Evolutionary conservation across 2,329 filamentous ascomycete species (phyloP).

Genomic region (Epichloe sylvatica): DNA sequence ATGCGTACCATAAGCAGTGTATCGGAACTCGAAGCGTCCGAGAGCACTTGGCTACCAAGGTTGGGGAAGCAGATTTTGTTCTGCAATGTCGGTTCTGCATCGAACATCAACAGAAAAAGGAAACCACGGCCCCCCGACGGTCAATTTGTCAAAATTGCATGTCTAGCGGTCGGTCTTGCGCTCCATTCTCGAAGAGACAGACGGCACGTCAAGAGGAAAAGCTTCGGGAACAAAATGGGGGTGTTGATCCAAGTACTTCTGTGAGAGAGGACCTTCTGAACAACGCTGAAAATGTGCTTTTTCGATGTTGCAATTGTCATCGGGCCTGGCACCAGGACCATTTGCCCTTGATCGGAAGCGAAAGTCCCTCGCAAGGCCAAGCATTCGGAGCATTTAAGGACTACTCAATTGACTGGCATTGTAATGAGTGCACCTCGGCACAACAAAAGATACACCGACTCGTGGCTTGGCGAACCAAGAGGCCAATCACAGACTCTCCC

Average conservation of each 20-base stretch:
- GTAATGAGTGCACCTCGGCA: slow-evolving; percentile 57
- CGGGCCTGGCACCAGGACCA: slow-evolving; percentile 77
- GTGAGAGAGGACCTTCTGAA: slow-evolving; percentile 55
- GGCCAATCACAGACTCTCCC: slow-evolving; percentile 31
- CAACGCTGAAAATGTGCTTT: slow-evolving; percentile 62
- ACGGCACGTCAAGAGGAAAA: slow-evolving; percentile 73
- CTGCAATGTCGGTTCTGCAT: slow-evolving; percentile 84
- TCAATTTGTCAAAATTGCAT: slow-evolving; percentile 60
- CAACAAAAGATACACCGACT: slow-evolving; percentile 59
- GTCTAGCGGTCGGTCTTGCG: slow-evolving; percentile 51
- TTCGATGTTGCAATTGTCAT: slow-evolving; percentile 66
- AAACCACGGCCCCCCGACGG: slow-evolving; percentile 53
- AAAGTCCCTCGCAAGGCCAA: slow-evolving; percentile 20
- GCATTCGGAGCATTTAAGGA: slow-evolving; percentile 47
- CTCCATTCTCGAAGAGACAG: slow-evolving; percentile 57
- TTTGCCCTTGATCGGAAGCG: slow-evolving; percentile 39
- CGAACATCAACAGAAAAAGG: slow-evolving; percentile 50
- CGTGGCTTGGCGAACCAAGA: slow-evolving; percentile 60
- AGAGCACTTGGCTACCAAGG: slow-evolving; percentile 84
- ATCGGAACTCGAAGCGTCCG: slow-evolving; percentile 58
- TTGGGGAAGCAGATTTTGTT: slow-evolving; percentile 63
- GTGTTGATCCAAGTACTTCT: slow-evolving; percentile 58
- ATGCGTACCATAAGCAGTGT: slow-evolving; percentile 71
- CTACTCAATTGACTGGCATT: slow-evolving; percentile 64
- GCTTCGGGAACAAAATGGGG: slow-evolving; percentile 62